Evolutionary conservation across 75 land plant genomes (phyloP), one percentile per base, ranked within the genome.

Genomic region (Sequoiadendron giganteum): DNA sequence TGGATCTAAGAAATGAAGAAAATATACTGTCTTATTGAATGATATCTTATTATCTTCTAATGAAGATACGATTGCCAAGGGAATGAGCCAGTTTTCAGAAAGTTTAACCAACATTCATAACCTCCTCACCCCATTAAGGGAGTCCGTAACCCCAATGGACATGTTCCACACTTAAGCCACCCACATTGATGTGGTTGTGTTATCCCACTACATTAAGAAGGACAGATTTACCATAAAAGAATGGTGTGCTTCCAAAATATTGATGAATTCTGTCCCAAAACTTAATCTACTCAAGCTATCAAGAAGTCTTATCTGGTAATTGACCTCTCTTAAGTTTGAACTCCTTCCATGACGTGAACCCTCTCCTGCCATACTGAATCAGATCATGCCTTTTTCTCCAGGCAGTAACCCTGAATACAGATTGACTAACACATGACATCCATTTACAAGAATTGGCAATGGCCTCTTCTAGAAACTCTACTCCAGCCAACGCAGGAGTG

Each of bases 1-100:
- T 79, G 82, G 82, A 79, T 40, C 40, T 7, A 79, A 19, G 82
- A 79, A 79, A 79, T 40, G 82, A 79, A 79, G 82, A 79, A 79
- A 79, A 79, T 79, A 25, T 79, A 42, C 28, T 40, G 21, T 42
- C 25, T 39, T 79, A 36, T 77, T 40, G 28, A 18, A 25, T 78
- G 21, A 8, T n/a, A n/a, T n/a, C n/a, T n/a, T n/a, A n/a, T n/a
- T 79, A 15, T 79, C 40, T 42, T 79, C 47, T 42, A 79, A 7
- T 39, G 47, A 79, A 40, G 36, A 40, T 65, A 65, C 3, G 2
- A 65, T 65, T 58, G 0, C 28, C 65, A 19, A 58, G 65, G 65
- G 65, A 58, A 58, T 58, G 65, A 1, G 25, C 5, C 65, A 3
- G 28, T 21, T 7, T 65, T 65, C 28, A 21, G 28, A 65, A 25